Base-by-base conservation (phyloP, 352 stramenopile genomes). In the Globisporangium paddicum region DNA sequence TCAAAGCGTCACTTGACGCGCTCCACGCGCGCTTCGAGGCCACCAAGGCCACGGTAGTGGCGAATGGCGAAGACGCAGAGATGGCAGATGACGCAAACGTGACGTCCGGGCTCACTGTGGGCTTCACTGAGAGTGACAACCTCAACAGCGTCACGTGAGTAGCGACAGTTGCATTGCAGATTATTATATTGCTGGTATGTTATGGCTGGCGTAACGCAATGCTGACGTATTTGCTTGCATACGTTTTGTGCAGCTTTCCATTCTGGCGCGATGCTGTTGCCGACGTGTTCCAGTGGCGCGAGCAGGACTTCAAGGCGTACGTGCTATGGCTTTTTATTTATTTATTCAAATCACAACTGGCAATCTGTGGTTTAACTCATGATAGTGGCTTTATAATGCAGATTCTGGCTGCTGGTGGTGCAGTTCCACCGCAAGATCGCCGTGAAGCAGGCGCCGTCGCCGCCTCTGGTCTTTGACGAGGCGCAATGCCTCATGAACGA, bases 341-440 rank as follows among this genome's bases (percentile, higher is more conserved):
- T 32, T 7, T 32, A 6, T 6, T 32, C 28, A 6, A 6, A 32
- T 32, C 28, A 6, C 6, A 32, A 32, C 59, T 28, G 10, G 2
- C 1, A n/a, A 38, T 23, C 5, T 46, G 40, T 37, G 30, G 2
- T 26, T 6, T 32, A 32, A 32, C n/a, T n/a, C n/a, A n/a, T 32
- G 6, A 41, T 41, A 13, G 8, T 16, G 19, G 14, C 16, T 44
- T 19, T 18, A 11, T 44, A 16, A 44, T 40, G 38, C 52, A 82
- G 73, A 13, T 92, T 94, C 49, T 94, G 85, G 85, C 63, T 94
- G 62, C 60, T 92, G 41, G 66, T 94, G 14, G 73, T 89, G 51
- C 75, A 86, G 19, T 87, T 92, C 57, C 85, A 92, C 64, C 79
- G 79, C 41, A 79, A 86, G 62, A 85, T 90, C 50, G 64, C 62